Percentiles rank a stretch among this genome's conserved stretches.
phyloP scores from a whole-genome alignment of 176 grass and related monocot species.

The Dendrocalamus sinicus region DNA sequence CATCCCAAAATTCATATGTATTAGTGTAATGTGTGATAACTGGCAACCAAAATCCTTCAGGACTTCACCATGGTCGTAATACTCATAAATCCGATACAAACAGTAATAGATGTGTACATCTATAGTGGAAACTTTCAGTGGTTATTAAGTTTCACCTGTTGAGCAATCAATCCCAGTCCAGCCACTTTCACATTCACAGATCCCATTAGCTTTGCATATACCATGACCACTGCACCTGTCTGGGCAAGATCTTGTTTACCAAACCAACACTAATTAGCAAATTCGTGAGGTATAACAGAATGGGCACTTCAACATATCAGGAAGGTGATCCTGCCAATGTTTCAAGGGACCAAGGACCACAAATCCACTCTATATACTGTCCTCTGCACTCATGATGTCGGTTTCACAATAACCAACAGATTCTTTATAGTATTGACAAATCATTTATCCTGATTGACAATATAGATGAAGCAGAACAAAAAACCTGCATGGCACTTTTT shows the following conservation, averaged over 20 bases:
- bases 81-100: slow-evolving; percentile 1
- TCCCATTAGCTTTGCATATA: slow-evolving; percentile 76
- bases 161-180: slow-evolving; percentile 96
- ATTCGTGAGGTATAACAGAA: slow-evolving; percentile 15
- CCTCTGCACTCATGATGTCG: too few species aligned
- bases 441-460: slow-evolving; percentile 17
- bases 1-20: background rate
- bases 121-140: slow-evolving; percentile 16
- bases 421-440: too few species aligned
- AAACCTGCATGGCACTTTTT: slow-evolving; percentile 14
- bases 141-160: slow-evolving; percentile 62
- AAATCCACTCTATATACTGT: too few species aligned
- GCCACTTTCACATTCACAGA: slow-evolving; percentile 84
- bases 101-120: background rate
- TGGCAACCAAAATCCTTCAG: slow-evolving; percentile 1
- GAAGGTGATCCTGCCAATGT: background rate
- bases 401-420: too few species aligned
- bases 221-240: slow-evolving; percentile 74
- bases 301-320: background rate
- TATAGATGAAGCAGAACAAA: background rate
- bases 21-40: background rate
- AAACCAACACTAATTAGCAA: slow-evolving; percentile 40
- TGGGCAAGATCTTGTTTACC: slow-evolving; percentile 78
- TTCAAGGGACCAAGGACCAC: background rate
- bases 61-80: slow-evolving; percentile 9